A percentile compares a stretch with the other conserved stretches of the same genome.
Conservation (phyloP, 1,139 yeast species). For the Zygotorulaspora mrakii region DNA sequence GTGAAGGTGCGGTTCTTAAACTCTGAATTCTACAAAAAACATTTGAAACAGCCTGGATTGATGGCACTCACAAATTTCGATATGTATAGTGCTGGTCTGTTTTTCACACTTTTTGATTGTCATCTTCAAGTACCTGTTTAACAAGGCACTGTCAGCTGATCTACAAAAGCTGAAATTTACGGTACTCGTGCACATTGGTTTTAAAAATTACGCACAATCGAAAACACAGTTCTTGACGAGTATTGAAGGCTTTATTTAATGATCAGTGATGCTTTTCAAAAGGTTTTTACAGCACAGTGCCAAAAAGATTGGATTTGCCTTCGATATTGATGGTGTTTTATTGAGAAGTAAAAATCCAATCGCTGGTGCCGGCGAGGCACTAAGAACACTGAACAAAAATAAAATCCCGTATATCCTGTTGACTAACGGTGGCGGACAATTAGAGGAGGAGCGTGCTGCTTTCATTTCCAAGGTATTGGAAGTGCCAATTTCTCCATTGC, state of each 20-base stretch:
- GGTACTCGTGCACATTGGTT: no score
- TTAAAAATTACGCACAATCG: background rate
- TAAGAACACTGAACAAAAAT: constrained; percentile 50
- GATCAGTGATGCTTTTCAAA: constrained; percentile 15
- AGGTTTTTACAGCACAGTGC: constrained; percentile 18
- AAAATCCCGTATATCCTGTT: constrained; percentile 77
- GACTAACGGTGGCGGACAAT: constrained; percentile 91
- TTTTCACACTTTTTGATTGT: no score
- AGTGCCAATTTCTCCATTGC: constrained; percentile 53
- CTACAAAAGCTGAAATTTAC: no score
- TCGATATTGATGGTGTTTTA: constrained; percentile 87
- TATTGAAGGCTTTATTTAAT: no score
- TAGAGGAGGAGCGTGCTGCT: constrained; percentile 59
- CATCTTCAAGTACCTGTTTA: no score
- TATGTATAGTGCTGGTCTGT: no score
- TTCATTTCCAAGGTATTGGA: constrained; percentile 52
- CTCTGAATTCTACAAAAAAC: no score
- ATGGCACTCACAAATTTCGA: no score
- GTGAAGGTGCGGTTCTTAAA: no score
- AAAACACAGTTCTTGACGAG: no score
- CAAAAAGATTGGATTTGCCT: constrained; percentile 40
- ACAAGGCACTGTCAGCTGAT: no score
- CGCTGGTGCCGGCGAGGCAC: constrained; percentile 63
- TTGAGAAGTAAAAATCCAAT: constrained; percentile 71
- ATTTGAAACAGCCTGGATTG: no score